Base-by-base conservation (phyloP, 179 eudicot genomes). In the Beta lomatogona region DNA sequence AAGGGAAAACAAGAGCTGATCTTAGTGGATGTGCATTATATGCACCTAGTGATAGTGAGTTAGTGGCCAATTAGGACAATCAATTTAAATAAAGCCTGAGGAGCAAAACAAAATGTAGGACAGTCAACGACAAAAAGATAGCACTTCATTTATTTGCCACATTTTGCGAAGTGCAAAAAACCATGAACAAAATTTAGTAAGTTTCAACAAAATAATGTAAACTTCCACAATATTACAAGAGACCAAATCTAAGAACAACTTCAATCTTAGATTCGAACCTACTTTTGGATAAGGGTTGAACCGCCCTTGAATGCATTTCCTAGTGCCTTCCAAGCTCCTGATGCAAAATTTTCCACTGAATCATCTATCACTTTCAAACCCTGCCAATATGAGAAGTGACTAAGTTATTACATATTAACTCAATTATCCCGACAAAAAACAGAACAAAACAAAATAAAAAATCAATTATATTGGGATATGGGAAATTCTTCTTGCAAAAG, bases 251-350 rank as follows among this genome's bases (percentile, higher is more conserved):
- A 69, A 19, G 60, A 1, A 1, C 54, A 77, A 50, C 70, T 74
- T 21, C 7, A 63, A 8, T 31, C 21, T 82, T 15, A 59, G 59
- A 76, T 76, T 25, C n/a, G 41, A 66, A 83, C 95, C 79, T 91
- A 94, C 95, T 92, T 92, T 72, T 92, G 88, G 83, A 94, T 91
- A 45, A 94, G 82, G 60, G 73, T 77, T 15, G 98, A 92, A 81
- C 98, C 92, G 79, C 91, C 98, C 86, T 80, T 93, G 77, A 83
- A 90, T 73, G 95, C 98, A 91, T 81, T 93, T 82, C 98, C 98
- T 45, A 94, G 79, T 77, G 95, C 98, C 80, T 94, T 90, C 98
- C 98, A 94, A 68, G 98, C 97, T 86, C 98, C 98, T 71, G 95
- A 89, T 57, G 98, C 94, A 79, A 94, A 83, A 76, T 86, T 93